Percentiles rank a stretch among this genome's conserved stretches.
Conservation (phyloP, 2,329 filamentous ascomycete species). For the Sporothrix brasiliensis region DNA sequence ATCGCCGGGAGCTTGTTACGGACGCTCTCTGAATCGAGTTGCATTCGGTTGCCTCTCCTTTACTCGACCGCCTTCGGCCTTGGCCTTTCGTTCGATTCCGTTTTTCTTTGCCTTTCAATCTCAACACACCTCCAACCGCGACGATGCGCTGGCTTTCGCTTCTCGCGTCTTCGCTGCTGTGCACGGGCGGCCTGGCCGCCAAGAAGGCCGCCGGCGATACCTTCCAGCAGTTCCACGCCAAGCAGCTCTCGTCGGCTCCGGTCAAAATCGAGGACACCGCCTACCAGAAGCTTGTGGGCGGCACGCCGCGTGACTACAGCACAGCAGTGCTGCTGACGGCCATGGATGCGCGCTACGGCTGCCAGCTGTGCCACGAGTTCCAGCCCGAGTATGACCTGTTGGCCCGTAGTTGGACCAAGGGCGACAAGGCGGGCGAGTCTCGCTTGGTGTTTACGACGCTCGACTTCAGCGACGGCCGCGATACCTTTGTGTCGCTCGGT, state of each 20-base stretch:
- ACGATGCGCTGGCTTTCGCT: constrained; percentile 71
- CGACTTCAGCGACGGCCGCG: constrained; percentile 83
- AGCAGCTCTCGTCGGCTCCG: constrained; percentile 66
- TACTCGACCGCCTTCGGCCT: not conserved
- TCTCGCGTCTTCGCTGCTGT: constrained; percentile 65
- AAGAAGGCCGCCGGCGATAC: constrained; percentile 61
- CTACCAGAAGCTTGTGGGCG: constrained; percentile 74
- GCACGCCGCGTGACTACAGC: constrained; percentile 79
- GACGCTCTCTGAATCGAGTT: not conserved
- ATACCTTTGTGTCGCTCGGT: constrained; percentile 86
- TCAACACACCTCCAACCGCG: constrained; percentile 33
- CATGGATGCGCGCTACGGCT: constrained; percentile 79
- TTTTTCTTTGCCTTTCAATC: not conserved
- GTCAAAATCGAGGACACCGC: constrained; percentile 75
- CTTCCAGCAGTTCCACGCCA: constrained; percentile 71
- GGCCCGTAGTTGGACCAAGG: constrained; percentile 82
- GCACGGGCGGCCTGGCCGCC: constrained; percentile 62
- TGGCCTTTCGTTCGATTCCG: not conserved
- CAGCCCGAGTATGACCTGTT: constrained; percentile 93
- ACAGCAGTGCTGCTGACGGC: constrained; percentile 84
- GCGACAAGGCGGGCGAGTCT: constrained; percentile 73
- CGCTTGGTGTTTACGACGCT: constrained; percentile 79
- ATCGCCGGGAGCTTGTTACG: not conserved
- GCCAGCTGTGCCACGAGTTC: constrained; percentile 84
- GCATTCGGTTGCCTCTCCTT: constrained; percentile 13